A percentile compares a stretch with the other conserved stretches of the same genome.
Evolutionary conservation across 2,329 filamentous ascomycete genomes (phyloP).

Genomic region (Sclerotinia sclerotiorum): DNA sequence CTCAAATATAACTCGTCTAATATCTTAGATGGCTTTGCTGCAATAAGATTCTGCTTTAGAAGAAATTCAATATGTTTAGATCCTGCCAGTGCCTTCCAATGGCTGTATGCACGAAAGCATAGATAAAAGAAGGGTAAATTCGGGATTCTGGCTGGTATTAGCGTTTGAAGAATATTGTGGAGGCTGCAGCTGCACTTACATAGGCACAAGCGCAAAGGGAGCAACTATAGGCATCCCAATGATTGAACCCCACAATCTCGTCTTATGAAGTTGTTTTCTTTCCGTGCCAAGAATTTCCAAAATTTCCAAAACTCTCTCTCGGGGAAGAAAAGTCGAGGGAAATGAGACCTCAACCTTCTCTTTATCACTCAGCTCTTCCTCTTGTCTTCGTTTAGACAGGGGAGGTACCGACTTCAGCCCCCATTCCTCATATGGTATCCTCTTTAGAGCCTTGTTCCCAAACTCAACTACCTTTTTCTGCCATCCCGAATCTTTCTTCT

Average conservation of each 20-base stretch:
- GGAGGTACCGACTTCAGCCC: constrained; percentile 91
- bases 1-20: constrained; percentile 71
- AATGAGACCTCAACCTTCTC: constrained; percentile 74
- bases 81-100: constrained; percentile 82
- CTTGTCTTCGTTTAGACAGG: constrained; percentile 64
- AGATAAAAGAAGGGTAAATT: constrained; percentile 98
- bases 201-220: constrained; percentile 78
- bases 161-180: background rate
- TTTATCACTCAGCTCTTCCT: constrained; percentile 61
- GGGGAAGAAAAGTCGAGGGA: constrained; percentile 67
- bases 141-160: constrained; percentile 62
- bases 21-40: constrained; percentile 61
- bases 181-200: constrained; percentile 58
- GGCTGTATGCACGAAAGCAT: constrained; percentile 85
- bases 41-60: constrained; percentile 69
- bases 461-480: constrained; percentile 82
- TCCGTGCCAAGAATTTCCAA: constrained; percentile 74
- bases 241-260: constrained; percentile 76
- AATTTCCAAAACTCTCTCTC: constrained; percentile 62
- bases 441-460: constrained; percentile 80
- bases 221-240: constrained; percentile 78
- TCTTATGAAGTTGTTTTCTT: constrained; percentile 73
- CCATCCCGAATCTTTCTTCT: constrained; percentile 81
- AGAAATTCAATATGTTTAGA: constrained; percentile 84
- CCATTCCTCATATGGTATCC: constrained; percentile 97